Evolutionary conservation across 169 alveolate species (phyloP), one percentile per base, ranked within the genome.

Genomic region (Cyclospora cayetanensis): DNA sequence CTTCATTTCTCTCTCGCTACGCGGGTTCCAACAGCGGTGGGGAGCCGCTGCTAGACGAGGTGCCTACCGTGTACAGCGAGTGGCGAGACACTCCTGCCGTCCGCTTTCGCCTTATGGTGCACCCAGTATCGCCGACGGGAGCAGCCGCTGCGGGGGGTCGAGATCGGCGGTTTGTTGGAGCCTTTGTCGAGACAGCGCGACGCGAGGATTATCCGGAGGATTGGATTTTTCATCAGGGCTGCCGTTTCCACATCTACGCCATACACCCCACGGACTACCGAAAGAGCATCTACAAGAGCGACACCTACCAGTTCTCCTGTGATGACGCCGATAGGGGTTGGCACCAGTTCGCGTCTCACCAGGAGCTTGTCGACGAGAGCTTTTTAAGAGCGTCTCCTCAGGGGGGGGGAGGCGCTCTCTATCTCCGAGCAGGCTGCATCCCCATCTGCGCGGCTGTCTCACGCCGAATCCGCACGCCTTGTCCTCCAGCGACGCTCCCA

Each of bases 261-360:
- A 35, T 84, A 11, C 37, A 84, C 27, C 91, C 70, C 27, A 11
- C 72, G 9, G 82, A 84, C 37, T 70, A 70, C 35, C 37, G 41
- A 4, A 79, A 55, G 7, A 53, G 80, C n/a, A 3, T 65, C 34
- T 84, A 34, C 35, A 84, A 60, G 42, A 77, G 91, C 11, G 98
- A 96, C 53, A 41, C 95, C 52, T 96, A 95, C 90, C 95, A 92
- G 79, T 96, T 96, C 76, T 90, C 95, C 29, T 94, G 90, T 65
- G 74, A 94, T 43, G 97, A 96, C 83, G 74, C 96, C 1, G 98
- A 96, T 74, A 82, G 98, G 27, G 98, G 98, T 18, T 96, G 98
- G 98, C 97, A 96, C 90, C 94, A 96, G 93, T 43, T 96, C 34
- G 83, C 42, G 46, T 41, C 83, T 34, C 70, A 84, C 63, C 74